Evolutionary conservation across 805 yeast species (phyloP), one percentile per base, ranked within the genome.

Genomic region (Limtongozyma cylindracea): DNA sequence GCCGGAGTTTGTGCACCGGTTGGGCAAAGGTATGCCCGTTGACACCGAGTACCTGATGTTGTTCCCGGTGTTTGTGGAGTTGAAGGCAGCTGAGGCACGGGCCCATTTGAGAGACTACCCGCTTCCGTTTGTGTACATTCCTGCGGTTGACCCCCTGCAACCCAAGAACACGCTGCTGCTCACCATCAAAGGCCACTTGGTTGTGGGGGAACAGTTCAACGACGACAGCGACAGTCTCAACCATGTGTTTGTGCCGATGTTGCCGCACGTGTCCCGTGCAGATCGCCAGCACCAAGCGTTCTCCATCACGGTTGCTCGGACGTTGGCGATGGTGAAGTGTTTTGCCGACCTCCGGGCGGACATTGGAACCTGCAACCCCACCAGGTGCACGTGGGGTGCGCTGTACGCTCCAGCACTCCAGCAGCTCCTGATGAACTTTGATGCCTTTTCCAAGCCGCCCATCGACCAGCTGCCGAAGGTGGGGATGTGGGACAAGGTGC

Each of bases 401-500:
- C 71, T 84, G 0, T 69, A 72, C 31, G 77, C 71, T 31, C 80
- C 91, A 10, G 82, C 80, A 1, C 58, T 82, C 15, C 78, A 77
- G 30, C 82, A 77, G 30, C 53, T 69, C 2, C 71, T 74, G 66
- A 47, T 65, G 24, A 70, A 63, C 25, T 57, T 82, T 27, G 92
- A 80, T 33, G 66, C 70, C 20, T 76, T 82, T 37, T 66, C 91
- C 1, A 82, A 84, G 39, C 91, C 93, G 0, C 92, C 91, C 0
- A 45, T 73, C 10, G 96, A 82, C 39, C 82, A 82, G 0, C 76
- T 93, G 2, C 58, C 63, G 3, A 72, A 71, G 31, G 45, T 78
- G 9, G 96, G 96, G 1, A 68, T 80, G 31, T 82, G 96, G 96
- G 96, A 82, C 42, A 84, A 80, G 38, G 43, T 78, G 13, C 48